Percentiles rank a stretch among this genome's conserved stretches.
These are phyloP conservation scores for Parascedosporium putredinis DNA, from an alignment of 2,329 filamentous ascomycete genomes.

Conservation along the genomic window DNA sequence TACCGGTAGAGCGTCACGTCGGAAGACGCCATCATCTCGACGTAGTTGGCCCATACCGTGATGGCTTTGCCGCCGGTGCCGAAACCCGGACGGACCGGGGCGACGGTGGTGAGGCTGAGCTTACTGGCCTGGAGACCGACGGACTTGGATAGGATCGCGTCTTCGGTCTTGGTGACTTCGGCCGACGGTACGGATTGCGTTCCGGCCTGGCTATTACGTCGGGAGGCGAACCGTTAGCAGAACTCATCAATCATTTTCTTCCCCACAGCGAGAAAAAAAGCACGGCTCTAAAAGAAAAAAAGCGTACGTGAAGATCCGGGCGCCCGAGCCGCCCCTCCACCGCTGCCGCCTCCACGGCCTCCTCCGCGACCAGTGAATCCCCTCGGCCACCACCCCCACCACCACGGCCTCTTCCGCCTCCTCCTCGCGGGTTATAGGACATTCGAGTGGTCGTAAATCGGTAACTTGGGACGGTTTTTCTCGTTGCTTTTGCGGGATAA, in stretches of 20 bases:
- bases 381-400: too few species aligned
- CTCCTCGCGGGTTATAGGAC: background rate
- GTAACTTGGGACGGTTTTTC: too few species aligned
- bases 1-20: conserved; percentile 32
- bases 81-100: conserved; percentile 39
- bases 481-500: too few species aligned
- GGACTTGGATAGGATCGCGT: background rate
- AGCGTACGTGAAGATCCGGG: conserved; percentile 25
- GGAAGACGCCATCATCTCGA: conserved; percentile 29
- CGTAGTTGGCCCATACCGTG: conserved; percentile 45
- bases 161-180: conserved; percentile 6
- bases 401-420: background rate
- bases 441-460: background rate
- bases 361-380: conserved; percentile 7
- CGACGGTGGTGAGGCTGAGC: conserved; percentile 11
- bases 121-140: background rate
- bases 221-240: too few species aligned
- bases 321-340: conserved; percentile 16
- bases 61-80: conserved; percentile 32
- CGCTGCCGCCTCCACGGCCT: conserved; percentile 12
- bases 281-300: too few species aligned
- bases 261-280: too few species aligned
- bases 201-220: conserved; percentile 8
- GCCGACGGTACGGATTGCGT: conserved; percentile 6
- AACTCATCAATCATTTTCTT: conserved; percentile 18